A percentile compares a stretch with the other conserved stretches of the same genome.
These are phyloP conservation scores for Cystofilobasidium capitatum DNA, from an alignment of 768 basidiomycete species.

Conservation along the genomic window DNA sequence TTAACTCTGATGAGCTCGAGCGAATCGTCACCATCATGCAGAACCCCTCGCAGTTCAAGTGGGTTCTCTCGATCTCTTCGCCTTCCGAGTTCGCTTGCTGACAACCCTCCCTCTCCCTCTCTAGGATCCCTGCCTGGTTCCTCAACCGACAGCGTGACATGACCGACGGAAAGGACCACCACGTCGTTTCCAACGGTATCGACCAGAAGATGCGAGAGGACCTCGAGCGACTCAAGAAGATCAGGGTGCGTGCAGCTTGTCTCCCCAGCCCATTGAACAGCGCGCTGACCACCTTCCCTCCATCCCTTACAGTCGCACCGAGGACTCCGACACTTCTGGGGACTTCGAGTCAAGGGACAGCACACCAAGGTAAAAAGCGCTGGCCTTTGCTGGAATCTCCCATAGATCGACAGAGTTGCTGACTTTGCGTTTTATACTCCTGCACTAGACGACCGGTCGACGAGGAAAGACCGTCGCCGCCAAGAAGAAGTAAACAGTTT, in stretches of 20 bases:
- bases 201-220: conserved; percentile 81
- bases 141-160: conserved; percentile 98
- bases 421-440: conserved; percentile 44
- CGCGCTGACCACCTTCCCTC: neutral
- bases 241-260: conserved; percentile 48
- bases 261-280: conserved; percentile 67
- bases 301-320: conserved; percentile 42
- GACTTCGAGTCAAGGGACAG: conserved; percentile 65
- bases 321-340: conserved; percentile 63
- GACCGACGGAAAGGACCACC: conserved; percentile 89
- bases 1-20: conserved; percentile 99
- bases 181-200: conserved; percentile 40
- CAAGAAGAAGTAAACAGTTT: conserved; percentile 52
- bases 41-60: conserved; percentile 98
- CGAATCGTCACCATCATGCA: conserved; percentile 98
- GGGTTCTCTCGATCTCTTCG: no score
- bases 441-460: conserved; percentile 62
- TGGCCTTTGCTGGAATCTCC: neutral
- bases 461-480: conserved; percentile 95
- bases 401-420: neutral
- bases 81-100: no score
- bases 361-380: conserved; percentile 75
- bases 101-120: neutral
- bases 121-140: conserved; percentile 44
- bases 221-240: conserved; percentile 97